phyloP scores from a whole-genome alignment of 192 early-diverging fungal species.

The Podochytrium sp. region DNA sequence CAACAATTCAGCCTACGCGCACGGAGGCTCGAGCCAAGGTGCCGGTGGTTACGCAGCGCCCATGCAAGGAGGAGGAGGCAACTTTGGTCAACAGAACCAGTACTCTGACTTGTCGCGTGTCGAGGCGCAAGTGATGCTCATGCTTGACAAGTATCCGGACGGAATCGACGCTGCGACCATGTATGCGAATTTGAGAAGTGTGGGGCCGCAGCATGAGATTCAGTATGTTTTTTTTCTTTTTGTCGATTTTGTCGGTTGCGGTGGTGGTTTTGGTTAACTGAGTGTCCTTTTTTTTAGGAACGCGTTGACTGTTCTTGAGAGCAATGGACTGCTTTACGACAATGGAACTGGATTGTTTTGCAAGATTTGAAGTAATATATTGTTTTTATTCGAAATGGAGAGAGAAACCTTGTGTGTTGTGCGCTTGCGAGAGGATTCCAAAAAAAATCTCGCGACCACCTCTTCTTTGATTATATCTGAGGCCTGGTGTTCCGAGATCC shows the following conservation, averaged over 20 bases:
- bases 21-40: background rate
- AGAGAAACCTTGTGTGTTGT: no score
- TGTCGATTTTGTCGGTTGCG: background rate
- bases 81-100: background rate
- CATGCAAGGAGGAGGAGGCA: background rate
- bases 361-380: no score
- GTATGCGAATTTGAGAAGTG: background rate
- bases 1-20: background rate
- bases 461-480: no score
- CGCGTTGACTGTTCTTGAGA: constrained; percentile 6
- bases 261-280: background rate
- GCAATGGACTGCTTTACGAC: constrained; percentile 17
- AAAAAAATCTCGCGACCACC: no score
- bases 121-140: background rate
- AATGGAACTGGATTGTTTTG: constrained; percentile 3
- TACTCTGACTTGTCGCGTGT: constrained; percentile 15
- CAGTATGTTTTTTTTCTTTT: background rate
- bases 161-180: background rate
- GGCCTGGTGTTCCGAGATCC: no score
- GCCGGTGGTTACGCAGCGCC: no score
- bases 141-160: background rate
- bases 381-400: no score
- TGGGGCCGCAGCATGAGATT: constrained; percentile 4
- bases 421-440: no score
- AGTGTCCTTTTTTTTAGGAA: background rate